Evolutionary conservation across 2,329 filamentous ascomycete species (phyloP).

Genomic region (Hawksworthiomyces lignivorus): DNA sequence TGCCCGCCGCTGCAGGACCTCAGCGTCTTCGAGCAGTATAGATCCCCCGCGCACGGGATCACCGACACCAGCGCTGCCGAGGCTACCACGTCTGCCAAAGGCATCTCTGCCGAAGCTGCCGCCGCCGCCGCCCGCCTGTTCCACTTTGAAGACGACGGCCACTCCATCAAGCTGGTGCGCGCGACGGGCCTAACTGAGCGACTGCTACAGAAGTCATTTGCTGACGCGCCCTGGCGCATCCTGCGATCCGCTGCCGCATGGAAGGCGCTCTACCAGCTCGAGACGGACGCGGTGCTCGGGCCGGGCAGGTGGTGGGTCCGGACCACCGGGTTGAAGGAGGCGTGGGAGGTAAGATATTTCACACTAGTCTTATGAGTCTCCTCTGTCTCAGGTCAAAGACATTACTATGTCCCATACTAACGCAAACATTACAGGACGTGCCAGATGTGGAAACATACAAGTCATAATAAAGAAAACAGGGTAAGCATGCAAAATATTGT

Average conservation of each 20-base stretch:
- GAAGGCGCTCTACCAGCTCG: conserved; percentile 52
- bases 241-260: conserved; percentile 52
- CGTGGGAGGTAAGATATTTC: conserved; percentile 47
- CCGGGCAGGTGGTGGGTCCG: conserved; percentile 51
- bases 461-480: neutral
- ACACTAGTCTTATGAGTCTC: too few species aligned
- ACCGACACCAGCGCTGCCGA: neutral
- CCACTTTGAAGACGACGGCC: conserved; percentile 64
- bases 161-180: conserved; percentile 67
- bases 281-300: conserved; percentile 53
- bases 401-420: too few species aligned
- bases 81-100: neutral
- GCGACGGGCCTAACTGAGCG: conserved; percentile 55
- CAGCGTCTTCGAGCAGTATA: conserved; percentile 1
- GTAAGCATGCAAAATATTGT: too few species aligned
- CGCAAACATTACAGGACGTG: too few species aligned
- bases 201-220: conserved; percentile 33
- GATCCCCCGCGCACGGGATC: neutral
- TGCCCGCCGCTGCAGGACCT: conserved; percentile 49
- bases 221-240: conserved; percentile 38
- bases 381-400: neutral
- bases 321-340: conserved; percentile 54
- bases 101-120: conserved; percentile 39
- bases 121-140: conserved; percentile 42
- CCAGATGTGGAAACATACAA: neutral